Evolutionary conservation across 345 rosid species (phyloP).

Genomic region (Populus tremula): DNA sequence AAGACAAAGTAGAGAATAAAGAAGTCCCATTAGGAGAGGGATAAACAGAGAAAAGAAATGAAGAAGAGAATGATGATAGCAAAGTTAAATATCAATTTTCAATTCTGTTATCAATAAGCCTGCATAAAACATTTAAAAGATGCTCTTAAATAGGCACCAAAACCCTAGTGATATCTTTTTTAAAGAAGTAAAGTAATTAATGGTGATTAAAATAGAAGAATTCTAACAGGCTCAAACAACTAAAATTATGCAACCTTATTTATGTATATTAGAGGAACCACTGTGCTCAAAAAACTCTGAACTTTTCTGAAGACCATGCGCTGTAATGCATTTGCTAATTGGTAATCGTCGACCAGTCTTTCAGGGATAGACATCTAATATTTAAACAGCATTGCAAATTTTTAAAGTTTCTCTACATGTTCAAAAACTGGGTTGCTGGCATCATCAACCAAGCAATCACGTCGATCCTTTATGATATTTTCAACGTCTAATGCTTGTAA

Average conservation of each 20-base stretch:
- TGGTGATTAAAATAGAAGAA: not conserved
- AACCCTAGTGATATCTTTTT: not conserved
- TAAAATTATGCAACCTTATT: not conserved
- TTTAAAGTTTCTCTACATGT: not conserved
- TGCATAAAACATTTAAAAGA: not conserved
- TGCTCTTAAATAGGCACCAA: not conserved
- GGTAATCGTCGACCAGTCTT: not conserved
- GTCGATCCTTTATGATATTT: not conserved
- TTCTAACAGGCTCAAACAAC: not conserved
- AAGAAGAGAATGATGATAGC: not conserved
- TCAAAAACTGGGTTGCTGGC: not conserved
- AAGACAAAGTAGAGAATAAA: too few relatives aligned
- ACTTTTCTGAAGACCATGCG: not conserved
- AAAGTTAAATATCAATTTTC: not conserved
- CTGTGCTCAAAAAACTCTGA: not conserved
- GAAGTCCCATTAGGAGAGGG: too few relatives aligned
- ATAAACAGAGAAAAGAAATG: too few relatives aligned
- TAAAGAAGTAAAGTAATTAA: not conserved
- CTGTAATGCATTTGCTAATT: not conserved
- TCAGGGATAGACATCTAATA: not conserved
- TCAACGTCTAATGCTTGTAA: too few relatives aligned
- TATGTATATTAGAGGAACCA: not conserved
- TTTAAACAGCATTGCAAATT: not conserved
- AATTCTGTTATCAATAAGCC: not conserved
- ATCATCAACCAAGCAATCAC: not conserved